A percentile compares a stretch with the other conserved stretches of the same genome.
phyloP scores from a whole-genome alignment of 106 monocot species.

The Acanthochlamys bracteata region DNA sequence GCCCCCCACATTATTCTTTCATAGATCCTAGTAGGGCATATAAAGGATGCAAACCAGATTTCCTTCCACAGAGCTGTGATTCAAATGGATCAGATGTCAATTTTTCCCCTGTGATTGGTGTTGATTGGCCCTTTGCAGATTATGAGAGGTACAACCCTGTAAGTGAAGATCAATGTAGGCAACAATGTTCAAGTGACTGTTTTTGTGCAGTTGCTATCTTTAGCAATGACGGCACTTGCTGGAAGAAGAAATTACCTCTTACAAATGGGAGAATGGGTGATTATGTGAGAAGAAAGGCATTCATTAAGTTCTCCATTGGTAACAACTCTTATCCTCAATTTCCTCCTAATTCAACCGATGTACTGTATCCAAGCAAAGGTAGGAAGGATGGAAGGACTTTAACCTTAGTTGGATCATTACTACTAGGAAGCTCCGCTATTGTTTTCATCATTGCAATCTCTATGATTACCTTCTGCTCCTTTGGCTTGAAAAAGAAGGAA shows the following conservation, averaged over 20 bases:
- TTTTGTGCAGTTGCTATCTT: slow-evolving; percentile 15
- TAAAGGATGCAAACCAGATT: slow-evolving; percentile 26
- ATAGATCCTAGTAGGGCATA: slow-evolving; percentile 11
- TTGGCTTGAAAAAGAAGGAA: neutral
- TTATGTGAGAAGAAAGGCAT: neutral
- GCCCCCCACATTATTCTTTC: slow-evolving; percentile 15
- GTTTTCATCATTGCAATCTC: neutral
- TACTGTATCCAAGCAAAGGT: too few species aligned
- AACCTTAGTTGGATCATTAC: slow-evolving; percentile 8
- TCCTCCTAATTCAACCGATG: neutral
- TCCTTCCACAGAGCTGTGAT: slow-evolving; percentile 12
- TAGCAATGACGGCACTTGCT: neutral
- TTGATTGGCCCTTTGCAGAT: slow-evolving; percentile 1
- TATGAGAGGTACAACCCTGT: neutral
- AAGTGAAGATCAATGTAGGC: neutral
- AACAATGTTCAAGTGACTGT: slow-evolving; percentile 5
- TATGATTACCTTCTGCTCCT: neutral
- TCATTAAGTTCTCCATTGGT: slow-evolving; percentile 11
- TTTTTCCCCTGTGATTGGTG: neutral
- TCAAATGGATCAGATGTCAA: neutral
- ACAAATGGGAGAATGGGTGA: slow-evolving; percentile 1
- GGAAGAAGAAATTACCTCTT: slow-evolving; percentile 19
- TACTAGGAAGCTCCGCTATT: slow-evolving; percentile 10
- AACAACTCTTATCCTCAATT: neutral
- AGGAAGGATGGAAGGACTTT: neutral